These are phyloP conservation scores for Macrophomina tecta DNA, from an alignment of 2,329 filamentous ascomycete genomes.

Conservation along the genomic window DNA sequence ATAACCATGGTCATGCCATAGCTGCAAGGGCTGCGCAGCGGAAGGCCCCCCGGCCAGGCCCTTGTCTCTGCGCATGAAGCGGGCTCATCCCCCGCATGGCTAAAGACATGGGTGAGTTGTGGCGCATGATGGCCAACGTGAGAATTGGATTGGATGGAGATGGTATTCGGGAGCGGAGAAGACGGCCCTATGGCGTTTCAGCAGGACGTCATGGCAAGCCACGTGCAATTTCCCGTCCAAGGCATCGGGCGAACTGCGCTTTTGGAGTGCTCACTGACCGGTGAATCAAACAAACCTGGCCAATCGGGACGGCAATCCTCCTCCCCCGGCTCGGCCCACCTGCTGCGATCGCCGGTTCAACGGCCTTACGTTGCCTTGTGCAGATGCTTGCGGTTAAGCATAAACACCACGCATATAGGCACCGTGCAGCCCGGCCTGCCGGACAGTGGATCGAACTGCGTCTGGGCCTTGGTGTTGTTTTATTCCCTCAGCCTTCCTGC, in stretches of 20 bases:
- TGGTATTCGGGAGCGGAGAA: slow-evolving; percentile 2
- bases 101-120: slow-evolving; percentile 3
- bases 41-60: not conserved
- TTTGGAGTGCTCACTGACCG: not conserved
- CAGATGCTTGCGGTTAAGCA: slow-evolving; percentile 18
- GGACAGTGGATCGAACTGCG: not conserved
- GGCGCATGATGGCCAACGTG: slow-evolving; percentile 17
- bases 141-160: slow-evolving; percentile 10
- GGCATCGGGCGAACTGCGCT: slow-evolving; percentile 17
- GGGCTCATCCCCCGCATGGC: slow-evolving; percentile 16
- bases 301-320: not conserved
- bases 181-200: not conserved
- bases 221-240: slow-evolving; percentile 26
- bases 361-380: slow-evolving; percentile 1
- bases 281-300: slow-evolving; percentile 1
- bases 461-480: not conserved
- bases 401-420: slow-evolving; percentile 15
- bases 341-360: slow-evolving; percentile 3
- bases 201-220: slow-evolving; percentile 16
- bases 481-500: not conserved
- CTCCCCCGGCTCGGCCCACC: slow-evolving; percentile 1
- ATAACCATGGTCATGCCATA: slow-evolving; percentile 1
- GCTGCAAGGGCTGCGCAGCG: not conserved
- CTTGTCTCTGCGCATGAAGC: slow-evolving; percentile 5
- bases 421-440: not conserved